Base-by-base conservation (phyloP, 495 filamentous ascomycete species). In the Opeltia flavorubescens region DNA sequence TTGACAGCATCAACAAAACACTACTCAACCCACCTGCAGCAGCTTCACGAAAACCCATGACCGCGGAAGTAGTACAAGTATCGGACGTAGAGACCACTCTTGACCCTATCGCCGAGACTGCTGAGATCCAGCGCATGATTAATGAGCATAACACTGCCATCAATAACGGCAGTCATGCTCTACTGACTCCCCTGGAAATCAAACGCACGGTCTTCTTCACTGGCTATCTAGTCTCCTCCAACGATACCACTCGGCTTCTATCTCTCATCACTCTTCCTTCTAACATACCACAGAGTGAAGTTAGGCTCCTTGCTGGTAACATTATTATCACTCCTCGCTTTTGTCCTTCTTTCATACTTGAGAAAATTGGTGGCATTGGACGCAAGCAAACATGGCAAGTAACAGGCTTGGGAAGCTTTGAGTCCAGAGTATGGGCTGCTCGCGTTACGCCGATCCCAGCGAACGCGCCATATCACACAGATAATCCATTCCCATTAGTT, bases 181-280 rank as follows among this genome's bases (percentile, higher is more conserved):
- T 61, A 27, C 61, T 61, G 25, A 44, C 49, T 33, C 54, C 55
- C 27, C 58, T 88, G 36, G 65, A 75, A 43, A 87, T 98, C 59
- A 88, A 81, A 61, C 86, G 86, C 50, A 83, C 78, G 11, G 79
- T 95, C 41, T 86, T 89, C 66, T 96, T 85, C 68, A 95, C 89
- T n/a, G 89, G 86, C 31, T 96, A 96, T 64, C 70, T 95, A 52
- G 78, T 98, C 57, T 70, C 74, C 21, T 66, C 74, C 36, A 58
- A 72, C 25, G 83, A 86, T 55, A 81, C 82, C 4, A 72, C 80
- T 48, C 73, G 72, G 38, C 66, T 98, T 17, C 73, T 86, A 39
- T 68, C 70, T 2, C 74, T 88, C 42, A 65, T 82, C 33, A 67
- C 83, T 36, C 65, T 76, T 15, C 80, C 82, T 5, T 64, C 72